Conservation (phyloP, 1,139 yeast species). For the Torulaspora globosa region DNA sequence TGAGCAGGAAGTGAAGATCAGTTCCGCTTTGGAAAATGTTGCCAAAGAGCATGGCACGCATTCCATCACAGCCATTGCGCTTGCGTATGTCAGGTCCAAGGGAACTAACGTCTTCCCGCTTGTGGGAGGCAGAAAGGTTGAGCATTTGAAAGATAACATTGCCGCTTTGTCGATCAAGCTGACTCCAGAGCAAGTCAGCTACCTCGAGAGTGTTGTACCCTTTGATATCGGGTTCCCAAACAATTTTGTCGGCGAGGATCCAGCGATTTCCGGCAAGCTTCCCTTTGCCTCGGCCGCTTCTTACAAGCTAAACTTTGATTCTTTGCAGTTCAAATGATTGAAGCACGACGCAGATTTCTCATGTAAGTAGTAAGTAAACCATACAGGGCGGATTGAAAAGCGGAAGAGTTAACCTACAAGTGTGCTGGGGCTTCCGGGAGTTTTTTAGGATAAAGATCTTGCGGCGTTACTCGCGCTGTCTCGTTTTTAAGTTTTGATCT, state of each 20-base stretch:
- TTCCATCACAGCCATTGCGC: constrained; percentile 22
- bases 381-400: background rate
- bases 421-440: background rate
- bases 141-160: constrained; percentile 13
- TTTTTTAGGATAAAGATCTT: background rate
- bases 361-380: background rate
- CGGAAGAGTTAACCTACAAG: background rate
- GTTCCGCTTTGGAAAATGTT: constrained; percentile 23
- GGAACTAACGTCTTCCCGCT: constrained; percentile 25
- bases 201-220: background rate
- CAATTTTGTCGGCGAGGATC: constrained; percentile 3
- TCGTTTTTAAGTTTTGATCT: background rate
- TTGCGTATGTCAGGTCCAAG: constrained; percentile 27
- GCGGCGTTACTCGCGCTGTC: background rate
- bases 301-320: constrained; percentile 1
- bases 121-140: constrained; percentile 13
- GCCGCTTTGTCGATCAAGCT: constrained; percentile 2
- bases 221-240: constrained; percentile 5
- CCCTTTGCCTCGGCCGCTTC: constrained; percentile 1
- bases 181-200: constrained; percentile 4
- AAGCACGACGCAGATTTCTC: background rate
- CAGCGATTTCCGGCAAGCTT: constrained; percentile 2
- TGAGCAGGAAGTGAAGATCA: constrained; percentile 19
- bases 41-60: constrained; percentile 21
- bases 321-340: background rate